A percentile compares a stretch with the other conserved stretches of the same genome.
These are phyloP conservation scores for Volvox africanus DNA, from an alignment of 139 green algal genomes.

Conservation along the genomic window DNA sequence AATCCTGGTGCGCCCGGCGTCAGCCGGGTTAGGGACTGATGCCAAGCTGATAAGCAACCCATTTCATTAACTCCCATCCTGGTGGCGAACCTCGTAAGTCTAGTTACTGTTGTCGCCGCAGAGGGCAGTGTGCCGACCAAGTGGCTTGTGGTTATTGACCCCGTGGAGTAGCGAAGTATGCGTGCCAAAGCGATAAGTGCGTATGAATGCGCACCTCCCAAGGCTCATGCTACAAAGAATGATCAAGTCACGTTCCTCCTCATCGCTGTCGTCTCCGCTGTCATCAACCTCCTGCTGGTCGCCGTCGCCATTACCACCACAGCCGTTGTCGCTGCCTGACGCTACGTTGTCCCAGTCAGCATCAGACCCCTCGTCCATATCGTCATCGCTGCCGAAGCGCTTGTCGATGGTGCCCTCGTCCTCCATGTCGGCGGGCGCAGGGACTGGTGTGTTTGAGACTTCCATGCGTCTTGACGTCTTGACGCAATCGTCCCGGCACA, in stretches of 20 bases:
- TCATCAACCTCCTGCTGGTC: neutral
- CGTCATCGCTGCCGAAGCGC: neutral
- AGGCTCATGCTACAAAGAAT: slow-evolving; percentile 24
- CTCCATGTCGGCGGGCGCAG: neutral
- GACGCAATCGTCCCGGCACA: too few species aligned
- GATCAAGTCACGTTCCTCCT: slow-evolving; percentile 59
- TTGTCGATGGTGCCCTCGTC: neutral
- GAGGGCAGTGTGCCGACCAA: too few species aligned
- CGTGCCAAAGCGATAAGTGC: too few species aligned
- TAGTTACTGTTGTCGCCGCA: too few species aligned
- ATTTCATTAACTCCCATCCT: too few species aligned
- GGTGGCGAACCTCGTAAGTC: too few species aligned
- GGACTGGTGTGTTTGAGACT: neutral
- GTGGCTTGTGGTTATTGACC: too few species aligned
- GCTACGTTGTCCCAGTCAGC: slow-evolving; percentile 11
- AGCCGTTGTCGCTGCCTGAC: neutral
- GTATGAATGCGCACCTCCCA: slow-evolving; percentile 11
- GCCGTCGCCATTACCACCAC: neutral
- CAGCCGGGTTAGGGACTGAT: too few species aligned
- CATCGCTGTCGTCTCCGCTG: slow-evolving; percentile 28
- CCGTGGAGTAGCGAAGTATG: too few species aligned
- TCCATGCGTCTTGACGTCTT: neutral
- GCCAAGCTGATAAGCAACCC: too few species aligned
- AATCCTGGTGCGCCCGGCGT: too few species aligned
- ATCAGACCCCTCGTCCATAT: slow-evolving; percentile 31